These are phyloP conservation scores for Sporisorium graminicola DNA, from an alignment of 1,284 basidiomycete genomes.

Conservation along the genomic window DNA sequence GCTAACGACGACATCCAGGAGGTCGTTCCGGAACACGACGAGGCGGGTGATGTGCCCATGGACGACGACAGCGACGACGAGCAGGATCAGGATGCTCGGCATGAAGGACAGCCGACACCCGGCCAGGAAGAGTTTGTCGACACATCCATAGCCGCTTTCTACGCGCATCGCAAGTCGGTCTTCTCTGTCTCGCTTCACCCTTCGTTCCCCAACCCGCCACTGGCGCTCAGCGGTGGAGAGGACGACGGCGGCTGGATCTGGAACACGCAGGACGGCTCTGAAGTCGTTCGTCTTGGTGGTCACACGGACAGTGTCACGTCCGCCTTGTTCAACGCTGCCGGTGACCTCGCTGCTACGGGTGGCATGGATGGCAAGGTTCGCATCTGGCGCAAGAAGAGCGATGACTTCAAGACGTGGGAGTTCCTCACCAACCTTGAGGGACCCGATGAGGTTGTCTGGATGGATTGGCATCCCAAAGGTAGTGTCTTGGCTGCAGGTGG, in stretches of 20 bases:
- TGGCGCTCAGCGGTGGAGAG: slow-evolving; percentile 92
- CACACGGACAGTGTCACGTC: slow-evolving; percentile 91
- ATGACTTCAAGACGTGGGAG: slow-evolving; percentile 83
- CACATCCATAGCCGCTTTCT: slow-evolving; percentile 68
- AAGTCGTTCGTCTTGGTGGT: slow-evolving; percentile 85
- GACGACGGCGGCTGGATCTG: slow-evolving; percentile 96
- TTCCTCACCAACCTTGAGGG: slow-evolving; percentile 92
- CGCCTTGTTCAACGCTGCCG: slow-evolving; percentile 85
- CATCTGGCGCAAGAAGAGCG: slow-evolving; percentile 78
- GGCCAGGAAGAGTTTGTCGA: slow-evolving; percentile 59
- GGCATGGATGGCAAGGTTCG: slow-evolving; percentile 97
- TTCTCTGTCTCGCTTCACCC: slow-evolving; percentile 86
- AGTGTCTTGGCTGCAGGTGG: slow-evolving; percentile 88
- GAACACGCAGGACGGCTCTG: slow-evolving; percentile 84
- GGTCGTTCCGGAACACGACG: slow-evolving; percentile 51
- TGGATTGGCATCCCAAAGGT: slow-evolving; percentile 97
- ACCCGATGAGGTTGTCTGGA: slow-evolving; percentile 93
- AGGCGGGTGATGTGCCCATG: slow-evolving; percentile 50
- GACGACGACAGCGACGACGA: slow-evolving; percentile 50
- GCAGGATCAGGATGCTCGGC: slow-evolving; percentile 3
- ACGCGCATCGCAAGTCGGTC: slow-evolving; percentile 74
- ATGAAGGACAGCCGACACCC: slow-evolving; percentile 28
- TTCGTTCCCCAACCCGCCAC: slow-evolving; percentile 78
- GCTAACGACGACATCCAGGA: slow-evolving; percentile 47
- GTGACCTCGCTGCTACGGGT: slow-evolving; percentile 91